Evolutionary conservation across 352 stramenopile genomes (phyloP).

Genomic region (Phytophthora syringae): DNA sequence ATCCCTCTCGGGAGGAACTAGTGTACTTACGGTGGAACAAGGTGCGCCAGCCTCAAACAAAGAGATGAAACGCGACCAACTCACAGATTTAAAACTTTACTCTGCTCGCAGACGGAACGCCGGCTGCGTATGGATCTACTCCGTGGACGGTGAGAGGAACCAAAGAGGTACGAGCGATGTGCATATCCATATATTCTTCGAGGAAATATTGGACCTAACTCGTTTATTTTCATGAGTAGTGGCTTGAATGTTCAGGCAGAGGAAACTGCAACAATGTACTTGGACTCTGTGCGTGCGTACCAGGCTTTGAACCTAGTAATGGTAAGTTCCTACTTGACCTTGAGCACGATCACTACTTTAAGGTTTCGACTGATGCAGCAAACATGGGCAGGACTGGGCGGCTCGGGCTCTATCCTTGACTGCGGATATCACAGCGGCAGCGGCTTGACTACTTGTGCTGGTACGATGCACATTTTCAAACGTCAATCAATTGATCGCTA

Average conservation of each 20-base stretch:
- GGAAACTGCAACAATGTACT: constrained; percentile 57
- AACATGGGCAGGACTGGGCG: constrained; percentile 27
- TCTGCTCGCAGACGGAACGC: constrained; percentile 33
- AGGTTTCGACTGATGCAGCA: neutral
- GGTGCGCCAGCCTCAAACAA: constrained; percentile 17
- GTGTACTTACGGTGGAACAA: constrained; percentile 44
- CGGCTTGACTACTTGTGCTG: constrained; percentile 50
- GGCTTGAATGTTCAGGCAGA: constrained; percentile 65
- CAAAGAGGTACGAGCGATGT: constrained; percentile 61
- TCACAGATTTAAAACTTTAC: neutral
- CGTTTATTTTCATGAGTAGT: constrained; percentile 37
- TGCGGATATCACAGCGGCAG: constrained; percentile 53
- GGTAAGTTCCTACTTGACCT: constrained; percentile 34
- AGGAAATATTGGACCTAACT: too few species aligned
- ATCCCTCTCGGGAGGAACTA: constrained; percentile 39
- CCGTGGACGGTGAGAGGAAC: constrained; percentile 50
- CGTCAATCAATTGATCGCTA: neutral
- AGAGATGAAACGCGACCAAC: neutral
- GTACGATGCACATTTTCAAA: constrained; percentile 15
- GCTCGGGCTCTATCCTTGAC: constrained; percentile 42
- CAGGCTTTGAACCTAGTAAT: constrained; percentile 62
- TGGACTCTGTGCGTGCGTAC: constrained; percentile 55
- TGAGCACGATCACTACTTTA: neutral
- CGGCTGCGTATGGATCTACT: constrained; percentile 40
- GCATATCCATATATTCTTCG: too few species aligned